These are phyloP conservation scores for Myotisia sp. DNA, from an alignment of 2,329 filamentous ascomycete genomes.

Conservation along the genomic window DNA sequence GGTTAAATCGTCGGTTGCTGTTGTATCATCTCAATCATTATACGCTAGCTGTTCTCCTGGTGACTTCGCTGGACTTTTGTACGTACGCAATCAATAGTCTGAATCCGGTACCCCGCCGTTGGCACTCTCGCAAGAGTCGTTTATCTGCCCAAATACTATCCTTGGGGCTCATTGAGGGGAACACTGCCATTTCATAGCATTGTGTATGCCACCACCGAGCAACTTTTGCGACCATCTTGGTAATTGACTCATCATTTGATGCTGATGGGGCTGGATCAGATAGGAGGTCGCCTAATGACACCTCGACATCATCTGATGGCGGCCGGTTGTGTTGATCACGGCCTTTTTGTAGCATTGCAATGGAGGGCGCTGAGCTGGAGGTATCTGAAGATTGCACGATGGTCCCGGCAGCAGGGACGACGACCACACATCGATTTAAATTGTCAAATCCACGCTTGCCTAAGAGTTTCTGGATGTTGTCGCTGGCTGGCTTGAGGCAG, in stretches of 20 bases:
- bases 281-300: constrained; percentile 55
- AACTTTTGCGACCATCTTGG: constrained; percentile 80
- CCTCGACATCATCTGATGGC: constrained; percentile 26
- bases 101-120: constrained; percentile 72
- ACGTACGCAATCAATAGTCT: constrained; percentile 86
- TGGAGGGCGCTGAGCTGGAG: constrained; percentile 26
- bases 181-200: constrained; percentile 65
- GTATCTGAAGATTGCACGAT: constrained; percentile 30
- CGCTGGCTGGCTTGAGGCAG: constrained; percentile 34
- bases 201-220: constrained; percentile 93
- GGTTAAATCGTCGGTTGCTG: too few species aligned
- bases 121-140: constrained; percentile 65
- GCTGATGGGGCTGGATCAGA: constrained; percentile 54
- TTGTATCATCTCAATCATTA: too few species aligned
- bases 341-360: constrained; percentile 14
- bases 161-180: constrained; percentile 34
- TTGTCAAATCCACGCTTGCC: constrained; percentile 34
- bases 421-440: constrained; percentile 36
- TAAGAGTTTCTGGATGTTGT: constrained; percentile 34
- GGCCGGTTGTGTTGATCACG: constrained; percentile 16
- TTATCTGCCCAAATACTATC: constrained; percentile 68
- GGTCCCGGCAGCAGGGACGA: constrained; percentile 35
- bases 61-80: constrained; percentile 50
- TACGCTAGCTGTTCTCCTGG: constrained; percentile 32
- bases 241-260: constrained; percentile 67